Evolutionary conservation across 169 alveolate species (phyloP), one percentile per base, ranked within the genome.

Genomic region (Plasmodium vivax): DNA sequence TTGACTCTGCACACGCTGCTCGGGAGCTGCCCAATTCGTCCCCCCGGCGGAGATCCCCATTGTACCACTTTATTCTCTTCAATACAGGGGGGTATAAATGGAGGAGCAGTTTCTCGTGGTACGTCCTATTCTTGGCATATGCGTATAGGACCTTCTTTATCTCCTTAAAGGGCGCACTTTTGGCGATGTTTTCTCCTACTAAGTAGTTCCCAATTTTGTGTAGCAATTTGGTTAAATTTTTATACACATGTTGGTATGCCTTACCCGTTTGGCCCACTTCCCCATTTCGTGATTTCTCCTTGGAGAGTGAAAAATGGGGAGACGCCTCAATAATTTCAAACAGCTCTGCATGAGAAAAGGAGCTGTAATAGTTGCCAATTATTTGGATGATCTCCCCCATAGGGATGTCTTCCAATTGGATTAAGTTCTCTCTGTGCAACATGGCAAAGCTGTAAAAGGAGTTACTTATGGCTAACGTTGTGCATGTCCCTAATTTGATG

Each of bases 31-130:
- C 16, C 9, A 38, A 27, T 81, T 81, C 36, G 10, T 43, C 23
- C 34, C 56, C 7, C 4, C 72, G 12, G 7, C 38, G 62, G 1
- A 81, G 45, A n/a, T 90, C 84, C 27, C 34, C 41, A 47, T 90
- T 90, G 36, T 62, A 62, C 36, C 58, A 27, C 83, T 81, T 90
- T 62, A 90, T 90, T 38, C 51, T 23, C n/a, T 71, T 80, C 56
- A 90, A 43, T 34, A 68, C 43, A 14, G 38, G n/a, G 10, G 88
- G 92, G 80, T 38, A 81, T 23, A 62, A 7, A 62, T 71, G 51
- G 14, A 90, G 38, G 82, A 90, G 54, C 38, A 90, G 19, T 9
- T 90, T 90, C 56, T 90, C 94, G 62, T 90, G 94, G n/a, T 90
- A 81, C 43, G 82, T 90, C 47, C 68, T 90, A 62, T 23, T 30